Conservation (phyloP, 2,329 filamentous ascomycete species). For the Colletotrichum destructivum region DNA sequence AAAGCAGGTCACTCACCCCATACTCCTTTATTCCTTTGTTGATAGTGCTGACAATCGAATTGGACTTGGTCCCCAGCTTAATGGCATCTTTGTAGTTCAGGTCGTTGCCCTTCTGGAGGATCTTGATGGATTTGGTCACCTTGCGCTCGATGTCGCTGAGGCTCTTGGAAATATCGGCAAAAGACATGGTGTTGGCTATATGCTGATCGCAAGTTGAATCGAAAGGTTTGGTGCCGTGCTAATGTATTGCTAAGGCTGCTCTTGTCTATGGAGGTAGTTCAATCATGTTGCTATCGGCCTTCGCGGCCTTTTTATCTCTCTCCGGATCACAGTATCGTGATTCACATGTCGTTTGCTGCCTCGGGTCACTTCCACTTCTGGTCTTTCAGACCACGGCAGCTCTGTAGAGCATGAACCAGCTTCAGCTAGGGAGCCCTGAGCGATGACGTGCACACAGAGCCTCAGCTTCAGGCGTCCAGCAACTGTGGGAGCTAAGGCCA, state of each 20-base stretch:
- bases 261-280: background rate
- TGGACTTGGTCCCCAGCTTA: slow-evolving; percentile 33
- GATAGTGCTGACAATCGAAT: slow-evolving; percentile 29
- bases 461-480: slow-evolving; percentile 27
- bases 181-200: slow-evolving; percentile 13
- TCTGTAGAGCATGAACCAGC: slow-evolving; percentile 29
- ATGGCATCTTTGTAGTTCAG: slow-evolving; percentile 37
- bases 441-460: slow-evolving; percentile 31
- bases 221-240: background rate
- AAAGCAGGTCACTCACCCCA: background rate
- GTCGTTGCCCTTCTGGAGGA: slow-evolving; percentile 31
- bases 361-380: slow-evolving; percentile 19
- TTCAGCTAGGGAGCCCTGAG: slow-evolving; percentile 33
- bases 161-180: slow-evolving; percentile 36
- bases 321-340: slow-evolving; percentile 11
- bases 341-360: slow-evolving; percentile 35
- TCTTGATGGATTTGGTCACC: slow-evolving; percentile 36
- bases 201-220: background rate
- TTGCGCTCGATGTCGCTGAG: slow-evolving; percentile 39
- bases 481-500: slow-evolving; percentile 14
- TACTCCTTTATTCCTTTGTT: slow-evolving; percentile 35
- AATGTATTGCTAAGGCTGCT: background rate
- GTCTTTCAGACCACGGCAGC: background rate
- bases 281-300: accelerated
- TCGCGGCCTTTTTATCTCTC: slow-evolving; percentile 25